Conservation (phyloP, 75 land plant genomes). For the Picea glauca region DNA sequence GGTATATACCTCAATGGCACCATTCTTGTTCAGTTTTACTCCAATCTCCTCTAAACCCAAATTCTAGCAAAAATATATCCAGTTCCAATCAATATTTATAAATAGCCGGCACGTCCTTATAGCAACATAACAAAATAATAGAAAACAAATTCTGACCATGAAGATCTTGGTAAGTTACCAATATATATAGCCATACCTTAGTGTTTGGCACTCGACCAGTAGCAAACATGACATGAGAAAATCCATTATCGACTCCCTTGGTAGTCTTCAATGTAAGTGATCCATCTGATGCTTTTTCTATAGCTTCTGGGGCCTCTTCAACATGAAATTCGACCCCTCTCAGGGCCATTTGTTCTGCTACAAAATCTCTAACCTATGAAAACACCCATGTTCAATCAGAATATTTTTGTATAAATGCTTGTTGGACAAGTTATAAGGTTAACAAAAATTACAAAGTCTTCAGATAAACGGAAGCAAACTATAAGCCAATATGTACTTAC, state of each 20-base stretch:
- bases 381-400: constrained; percentile 1
- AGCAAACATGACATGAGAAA: constrained; percentile 97
- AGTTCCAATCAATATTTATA: neutral
- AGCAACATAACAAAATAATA: neutral
- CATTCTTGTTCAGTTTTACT: constrained; percentile 75
- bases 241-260: constrained; percentile 68
- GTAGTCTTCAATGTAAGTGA: constrained; percentile 69
- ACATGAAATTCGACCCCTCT: constrained; percentile 91
- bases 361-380: constrained; percentile 88
- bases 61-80: constrained; percentile 44
- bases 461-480: neutral
- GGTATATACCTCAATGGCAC: constrained; percentile 75
- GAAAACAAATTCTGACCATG: neutral
- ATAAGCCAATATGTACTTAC: constrained; percentile 20
- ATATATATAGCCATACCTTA: constrained; percentile 46
- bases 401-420: neutral
- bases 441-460: neutral
- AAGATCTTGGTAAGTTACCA: constrained; percentile 1
- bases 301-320: constrained; percentile 89
- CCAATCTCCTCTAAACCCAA: constrained; percentile 88
- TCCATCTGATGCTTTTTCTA: constrained; percentile 72
- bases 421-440: neutral
- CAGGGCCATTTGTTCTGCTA: constrained; percentile 82
- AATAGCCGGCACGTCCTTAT: neutral
- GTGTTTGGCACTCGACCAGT: constrained; percentile 96